Evolutionary conservation across 176 grass and related monocot species (phyloP), one percentile per base, ranked within the genome.

Genomic region (Typha latifolia): DNA sequence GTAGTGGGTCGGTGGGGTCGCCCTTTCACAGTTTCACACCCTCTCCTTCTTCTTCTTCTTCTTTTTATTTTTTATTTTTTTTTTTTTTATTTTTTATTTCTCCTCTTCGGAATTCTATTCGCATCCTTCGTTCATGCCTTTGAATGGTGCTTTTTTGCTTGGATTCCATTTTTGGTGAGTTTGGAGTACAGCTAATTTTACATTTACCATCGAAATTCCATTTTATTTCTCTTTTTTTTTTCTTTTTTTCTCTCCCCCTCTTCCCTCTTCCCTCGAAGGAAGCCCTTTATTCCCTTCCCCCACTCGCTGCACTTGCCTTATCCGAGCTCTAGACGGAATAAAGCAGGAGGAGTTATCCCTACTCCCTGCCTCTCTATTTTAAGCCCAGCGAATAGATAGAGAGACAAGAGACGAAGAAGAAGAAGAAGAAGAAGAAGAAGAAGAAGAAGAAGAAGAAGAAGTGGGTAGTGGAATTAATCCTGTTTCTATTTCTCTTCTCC

Each of bases 1-100:
- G 63, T 75, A 75, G 62, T 66, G 62, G 70, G 70, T 14, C 32
- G 59, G 12, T 24, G 70, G 70, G n/a, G 14, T 51, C 70, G n/a
- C n/a, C n/a, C n/a, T n/a, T n/a, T n/a, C n/a, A n/a, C n/a, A n/a
- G n/a, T n/a, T n/a, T n/a, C n/a, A n/a, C n/a, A n/a, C n/a, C n/a
- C n/a, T n/a, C n/a, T n/a, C n/a, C n/a, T n/a, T n/a, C n/a, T n/a
- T n/a, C n/a, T n/a, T n/a, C n/a, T n/a, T n/a, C n/a, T n/a, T n/a
- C n/a, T n/a, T n/a, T n/a, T n/a, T n/a, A n/a, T n/a, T n/a, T n/a
- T n/a, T n/a, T n/a, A n/a, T n/a, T 26, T 26, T 26, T 26, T 26
- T 26, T 26, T 26, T 26, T 0, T 26, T 26, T 26, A 2, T 26
- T 26, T 26, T 26, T 26, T 26, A 26, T 29, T 29, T 29, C 27